Evolutionary conservation across 2,329 filamentous ascomycete genomes (phyloP).

Genomic region (Aspergillus flavus): DNA sequence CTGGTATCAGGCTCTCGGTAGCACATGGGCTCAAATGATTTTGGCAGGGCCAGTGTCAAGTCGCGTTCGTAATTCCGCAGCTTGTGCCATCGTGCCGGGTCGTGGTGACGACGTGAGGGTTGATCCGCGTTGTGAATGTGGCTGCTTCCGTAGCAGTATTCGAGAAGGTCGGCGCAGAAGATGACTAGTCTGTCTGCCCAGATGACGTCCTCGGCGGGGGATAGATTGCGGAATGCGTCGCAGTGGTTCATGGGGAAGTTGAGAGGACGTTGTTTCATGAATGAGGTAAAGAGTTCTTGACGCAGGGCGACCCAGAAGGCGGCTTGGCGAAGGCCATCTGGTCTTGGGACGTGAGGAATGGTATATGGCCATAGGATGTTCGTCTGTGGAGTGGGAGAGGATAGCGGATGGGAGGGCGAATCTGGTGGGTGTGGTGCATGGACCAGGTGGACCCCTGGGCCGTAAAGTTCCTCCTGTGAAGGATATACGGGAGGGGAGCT

Average conservation of each 20-base stretch:
- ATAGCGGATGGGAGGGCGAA: background rate
- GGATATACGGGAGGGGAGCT: background rate
- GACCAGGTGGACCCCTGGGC: background rate
- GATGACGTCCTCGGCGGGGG: slow-evolving; percentile 35
- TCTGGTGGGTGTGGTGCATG: background rate
- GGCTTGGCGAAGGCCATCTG: slow-evolving; percentile 43
- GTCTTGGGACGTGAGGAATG: background rate
- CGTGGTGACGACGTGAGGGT: slow-evolving; percentile 10
- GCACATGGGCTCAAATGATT: slow-evolving; percentile 59
- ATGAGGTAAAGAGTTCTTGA: slow-evolving; percentile 53
- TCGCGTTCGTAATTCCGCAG: slow-evolving; percentile 3
- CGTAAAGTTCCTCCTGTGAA: background rate
- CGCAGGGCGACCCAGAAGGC: slow-evolving; percentile 53
- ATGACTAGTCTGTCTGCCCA: slow-evolving; percentile 58
- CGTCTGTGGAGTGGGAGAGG: background rate
- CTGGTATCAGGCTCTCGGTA: slow-evolving; percentile 42
- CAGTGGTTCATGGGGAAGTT: slow-evolving; percentile 43
- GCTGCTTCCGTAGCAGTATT: slow-evolving; percentile 58
- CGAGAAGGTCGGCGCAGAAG: slow-evolving; percentile 65
- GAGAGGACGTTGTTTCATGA: slow-evolving; percentile 44
- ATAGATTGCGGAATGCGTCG: slow-evolving; percentile 37
- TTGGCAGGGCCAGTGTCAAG: background rate
- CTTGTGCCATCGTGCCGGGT: background rate
- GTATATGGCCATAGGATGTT: background rate
- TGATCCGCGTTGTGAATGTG: background rate